These are phyloP conservation scores for Lichtheimia corymbifera DNA, from an alignment of 371 early-diverging fungal genomes.

Conservation along the genomic window DNA sequence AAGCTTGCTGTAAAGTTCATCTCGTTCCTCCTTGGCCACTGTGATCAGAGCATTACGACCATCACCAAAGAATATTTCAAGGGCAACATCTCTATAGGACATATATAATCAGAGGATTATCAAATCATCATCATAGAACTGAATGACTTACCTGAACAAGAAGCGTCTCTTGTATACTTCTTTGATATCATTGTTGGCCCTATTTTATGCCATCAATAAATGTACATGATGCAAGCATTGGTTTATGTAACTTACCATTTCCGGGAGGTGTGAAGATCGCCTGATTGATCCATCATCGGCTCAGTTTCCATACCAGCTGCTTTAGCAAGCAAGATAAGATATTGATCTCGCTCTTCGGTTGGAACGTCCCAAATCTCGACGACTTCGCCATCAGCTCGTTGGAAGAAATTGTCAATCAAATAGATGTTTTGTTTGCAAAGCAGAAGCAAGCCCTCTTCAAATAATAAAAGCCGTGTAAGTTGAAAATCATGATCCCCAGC, in stretches of 20 bases:
- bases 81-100: constrained; percentile 63
- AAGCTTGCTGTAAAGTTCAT: constrained; percentile 68
- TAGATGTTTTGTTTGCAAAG: constrained; percentile 77
- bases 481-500: neutral
- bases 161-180: constrained; percentile 77
- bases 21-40: constrained; percentile 64
- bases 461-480: neutral
- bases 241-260: constrained; percentile 45
- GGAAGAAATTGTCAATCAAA: constrained; percentile 77
- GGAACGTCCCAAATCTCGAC: constrained; percentile 78
- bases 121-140: constrained; percentile 10
- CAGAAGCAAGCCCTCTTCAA: constrained; percentile 66
- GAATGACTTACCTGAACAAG: constrained; percentile 43
- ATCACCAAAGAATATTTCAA: constrained; percentile 78
- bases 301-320: constrained; percentile 59
- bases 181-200: constrained; percentile 64
- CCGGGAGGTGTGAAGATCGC: constrained; percentile 60
- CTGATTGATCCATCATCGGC: constrained; percentile 41
- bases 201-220: constrained; percentile 3
- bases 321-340: constrained; percentile 59
- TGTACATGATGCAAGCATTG: neutral
- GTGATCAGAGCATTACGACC: constrained; percentile 77
- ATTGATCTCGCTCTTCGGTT: constrained; percentile 70
- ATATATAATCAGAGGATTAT: constrained; percentile 9
- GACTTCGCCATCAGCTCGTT: constrained; percentile 69